A percentile compares a stretch with the other conserved stretches of the same genome.
Evolutionary conservation across 169 alveolate genomes (phyloP).

Genomic region (Eimeria sp.): DNA sequence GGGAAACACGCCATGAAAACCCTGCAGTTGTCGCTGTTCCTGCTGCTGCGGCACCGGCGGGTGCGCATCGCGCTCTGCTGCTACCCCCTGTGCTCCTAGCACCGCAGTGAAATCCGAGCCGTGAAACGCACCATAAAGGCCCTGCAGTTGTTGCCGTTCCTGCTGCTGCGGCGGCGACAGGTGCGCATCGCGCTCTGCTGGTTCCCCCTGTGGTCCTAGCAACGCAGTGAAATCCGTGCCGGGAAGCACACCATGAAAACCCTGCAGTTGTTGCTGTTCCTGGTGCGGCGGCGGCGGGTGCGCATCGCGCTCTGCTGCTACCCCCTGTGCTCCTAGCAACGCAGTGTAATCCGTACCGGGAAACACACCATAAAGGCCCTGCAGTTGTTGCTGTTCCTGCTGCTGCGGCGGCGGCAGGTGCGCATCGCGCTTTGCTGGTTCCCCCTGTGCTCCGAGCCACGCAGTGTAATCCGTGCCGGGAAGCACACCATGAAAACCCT

Average conservation of each 20-base stretch:
- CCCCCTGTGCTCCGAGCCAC: too few relatives aligned
- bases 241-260: too few relatives aligned
- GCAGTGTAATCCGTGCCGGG: too few relatives aligned
- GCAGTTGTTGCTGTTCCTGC: conserved; percentile 1
- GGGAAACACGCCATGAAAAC: too few relatives aligned
- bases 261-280: neutral
- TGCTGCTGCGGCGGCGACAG: neutral
- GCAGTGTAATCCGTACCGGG: neutral
- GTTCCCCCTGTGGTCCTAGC: neutral
- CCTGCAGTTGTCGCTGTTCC: too few relatives aligned
- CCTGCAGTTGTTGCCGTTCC: neutral
- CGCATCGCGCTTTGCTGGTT: neutral
- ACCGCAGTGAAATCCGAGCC: too few relatives aligned
- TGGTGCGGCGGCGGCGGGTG: neutral
- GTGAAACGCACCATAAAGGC: neutral
- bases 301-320: neutral
- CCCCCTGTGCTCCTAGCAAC: neutral
- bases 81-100: too few relatives aligned
- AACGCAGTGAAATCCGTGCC: too few relatives aligned
- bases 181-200: neutral
- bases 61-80: too few relatives aligned
- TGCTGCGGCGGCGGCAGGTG: neutral
- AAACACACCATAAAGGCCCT: neutral
- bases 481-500: neutral
- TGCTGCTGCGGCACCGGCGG: too few relatives aligned